A percentile compares a stretch with the other conserved stretches of the same genome.
Evolutionary conservation across 108 stramenopile species (phyloP).

Genomic region (Cyclotella kingstonii): DNA sequence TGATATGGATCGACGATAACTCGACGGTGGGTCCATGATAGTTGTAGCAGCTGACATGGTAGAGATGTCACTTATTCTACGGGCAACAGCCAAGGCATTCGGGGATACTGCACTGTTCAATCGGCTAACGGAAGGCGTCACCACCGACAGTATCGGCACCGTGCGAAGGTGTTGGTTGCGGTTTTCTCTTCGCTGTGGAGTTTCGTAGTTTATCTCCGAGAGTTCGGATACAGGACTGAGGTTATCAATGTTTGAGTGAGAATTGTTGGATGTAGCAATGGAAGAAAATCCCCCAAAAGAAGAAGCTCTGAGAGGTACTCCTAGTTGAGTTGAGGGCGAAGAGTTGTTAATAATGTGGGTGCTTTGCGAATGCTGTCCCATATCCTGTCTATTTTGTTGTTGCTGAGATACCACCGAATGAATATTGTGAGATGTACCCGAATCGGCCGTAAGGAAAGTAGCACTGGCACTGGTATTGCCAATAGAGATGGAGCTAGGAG

Average conservation of each 20-base stretch:
- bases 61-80: background rate
- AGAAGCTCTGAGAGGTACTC: background rate
- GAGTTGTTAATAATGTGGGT: background rate
- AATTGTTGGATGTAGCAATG: background rate
- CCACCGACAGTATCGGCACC: background rate
- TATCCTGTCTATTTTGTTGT: background rate
- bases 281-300: constrained; percentile 1
- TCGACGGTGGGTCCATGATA: background rate
- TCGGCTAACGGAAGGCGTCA: constrained; percentile 13
- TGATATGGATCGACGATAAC: constrained; percentile 2
- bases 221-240: too few species aligned
- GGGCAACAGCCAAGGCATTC: background rate
- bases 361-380: background rate
- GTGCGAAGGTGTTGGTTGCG: background rate
- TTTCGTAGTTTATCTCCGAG: too few species aligned
- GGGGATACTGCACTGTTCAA: constrained; percentile 10
- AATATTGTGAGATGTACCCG: background rate
- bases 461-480: background rate
- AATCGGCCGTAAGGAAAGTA: background rate
- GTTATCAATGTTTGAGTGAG: too few species aligned
- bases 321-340: background rate
- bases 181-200: background rate
- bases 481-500: background rate
- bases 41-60: background rate
- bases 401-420: background rate